Base-by-base conservation (phyloP, 2,329 filamentous ascomycete genomes). In the Onygenales sp. region DNA sequence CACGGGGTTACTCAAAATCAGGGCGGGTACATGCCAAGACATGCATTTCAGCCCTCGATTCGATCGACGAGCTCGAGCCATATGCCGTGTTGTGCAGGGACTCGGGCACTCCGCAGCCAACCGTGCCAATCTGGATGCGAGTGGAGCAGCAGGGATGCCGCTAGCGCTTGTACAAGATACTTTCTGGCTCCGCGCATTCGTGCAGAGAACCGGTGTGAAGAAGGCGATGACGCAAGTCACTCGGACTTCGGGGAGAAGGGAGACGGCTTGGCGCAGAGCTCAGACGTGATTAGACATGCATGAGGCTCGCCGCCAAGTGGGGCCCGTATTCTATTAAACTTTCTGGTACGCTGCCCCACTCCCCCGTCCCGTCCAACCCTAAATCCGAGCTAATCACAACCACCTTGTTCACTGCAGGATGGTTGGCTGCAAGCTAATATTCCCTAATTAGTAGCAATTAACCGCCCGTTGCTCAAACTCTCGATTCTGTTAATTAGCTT, bases 101-200 rank as follows among this genome's bases (percentile, higher is more conserved):
- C 54, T 52, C 57, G 57, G 61, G 56, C 56, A 57, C 50, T 40
- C 58, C 55, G 54, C 57, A 59, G 54, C 60, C 59, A 61, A 62
- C 58, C 52, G 54, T 51, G 53, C 54, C 13, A 13, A 4, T 31
- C 55, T 59, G 58, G 53, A 52, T 42, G 49, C 11, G 6, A 10
- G 10, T 21, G 33, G 14, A 14, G 45, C n/a, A 5, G 42, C 42
- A 44, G 21, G 42, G 42, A 13, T 21, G 45, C 37, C 37, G 11
- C 13, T 14, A n/a, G 17, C 42, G 21, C 21, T 27, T n/a, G 49
- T 51, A 44, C 32, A 33, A n/a, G 49, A 31, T 51, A 51, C 49
- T 34, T 37, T 8, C n/a, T 11, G 3, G 5, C n/a, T 34, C 27
- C 27, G 36, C 17, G 47, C 47, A n/a, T 3, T 42, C 11, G n/a